Evolutionary conservation across 2,329 filamentous ascomycete genomes (phyloP), one percentile per base, ranked within the genome.

Genomic region (Verruconis gallopava): DNA sequence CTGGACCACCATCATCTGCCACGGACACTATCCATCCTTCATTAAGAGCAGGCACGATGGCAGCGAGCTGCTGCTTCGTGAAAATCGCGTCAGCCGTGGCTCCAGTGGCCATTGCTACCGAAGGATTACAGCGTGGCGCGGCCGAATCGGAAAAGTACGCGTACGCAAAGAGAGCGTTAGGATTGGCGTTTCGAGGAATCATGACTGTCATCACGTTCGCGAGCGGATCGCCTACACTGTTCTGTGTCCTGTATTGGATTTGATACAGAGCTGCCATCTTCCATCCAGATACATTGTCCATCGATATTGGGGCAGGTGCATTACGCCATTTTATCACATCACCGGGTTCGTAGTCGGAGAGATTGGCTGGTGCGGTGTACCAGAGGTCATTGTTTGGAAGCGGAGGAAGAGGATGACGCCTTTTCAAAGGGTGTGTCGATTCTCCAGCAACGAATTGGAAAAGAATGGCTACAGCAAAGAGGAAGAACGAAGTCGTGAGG

Each of bases 191-290:
- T 13, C 20, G 39, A 12, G 41, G 41, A 15, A 28, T 12, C 4
- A 43, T 38, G 3, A 43, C 41, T 2, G 41, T 43, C 18, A 39
- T 28, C 11, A 43, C 41, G 22, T 21, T 40, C 20, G 28, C 41
- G 12, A 22, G 20, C 17, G 41, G 41, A 15, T 30, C 36, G 12
- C 35, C 41, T 11, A 43, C 41, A 17, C 41, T 43, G 13, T 43
- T 43, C 21, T 43, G 41, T 17, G 41, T 38, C 19, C 41, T 38
- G 41, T 43, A 43, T 19, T 38, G n/a, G 17, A 43, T 6, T 15
- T 43, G 41, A 33, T 35, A 43, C 13, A 28, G 34, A 5, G 33
- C 41, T 33, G 37, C 38, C n/a, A n/a, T 5, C 12, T 40, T 40
- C 21, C 37, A n/a, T 5, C 12, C 34, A 19, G 21, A 21, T 25